Evolutionary conservation across 2,329 filamentous ascomycete species (phyloP).

Genomic region (Alternaria incomplexa): DNA sequence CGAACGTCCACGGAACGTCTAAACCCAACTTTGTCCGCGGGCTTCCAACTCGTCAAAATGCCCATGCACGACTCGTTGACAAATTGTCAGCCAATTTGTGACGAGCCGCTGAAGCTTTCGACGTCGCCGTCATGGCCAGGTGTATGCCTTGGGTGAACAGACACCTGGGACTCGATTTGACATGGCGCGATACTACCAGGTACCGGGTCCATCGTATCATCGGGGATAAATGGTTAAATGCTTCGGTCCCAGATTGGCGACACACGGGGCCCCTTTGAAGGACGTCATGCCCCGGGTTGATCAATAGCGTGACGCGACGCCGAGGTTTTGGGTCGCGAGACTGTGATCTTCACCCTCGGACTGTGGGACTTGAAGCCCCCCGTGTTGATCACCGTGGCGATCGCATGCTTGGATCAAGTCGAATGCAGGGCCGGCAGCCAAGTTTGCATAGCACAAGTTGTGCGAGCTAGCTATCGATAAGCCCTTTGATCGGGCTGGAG

Average conservation of each 20-base stretch:
- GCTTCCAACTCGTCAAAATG: not conserved
- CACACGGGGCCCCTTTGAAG: slow-evolving; percentile 1
- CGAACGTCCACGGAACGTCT: not conserved
- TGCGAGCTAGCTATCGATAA: slow-evolving; percentile 9
- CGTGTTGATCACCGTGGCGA: not conserved
- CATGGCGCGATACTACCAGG: slow-evolving; percentile 3
- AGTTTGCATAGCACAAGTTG: not conserved
- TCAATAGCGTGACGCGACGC: slow-evolving; percentile 4
- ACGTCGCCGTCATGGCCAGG: not conserved
- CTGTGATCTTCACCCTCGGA: not conserved
- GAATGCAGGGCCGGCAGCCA: not conserved
- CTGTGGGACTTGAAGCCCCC: not conserved
- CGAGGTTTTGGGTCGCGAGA: not conserved
- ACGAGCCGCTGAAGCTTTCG: not conserved
- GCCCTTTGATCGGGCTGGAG: not conserved
- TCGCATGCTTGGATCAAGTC: not conserved
- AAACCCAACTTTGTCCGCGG: not conserved
- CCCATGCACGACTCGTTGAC: not conserved
- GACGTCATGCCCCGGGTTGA: slow-evolving; percentile 3
- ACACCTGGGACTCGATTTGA: not conserved
- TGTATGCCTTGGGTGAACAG: not conserved
- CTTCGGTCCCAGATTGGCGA: slow-evolving; percentile 11
- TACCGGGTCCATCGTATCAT: slow-evolving; percentile 1
- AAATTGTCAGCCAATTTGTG: not conserved
- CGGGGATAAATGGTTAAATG: not conserved